Evolutionary conservation across 2,329 filamentous ascomycete species (phyloP).

Genomic region (Lasiodiplodia sp.): DNA sequence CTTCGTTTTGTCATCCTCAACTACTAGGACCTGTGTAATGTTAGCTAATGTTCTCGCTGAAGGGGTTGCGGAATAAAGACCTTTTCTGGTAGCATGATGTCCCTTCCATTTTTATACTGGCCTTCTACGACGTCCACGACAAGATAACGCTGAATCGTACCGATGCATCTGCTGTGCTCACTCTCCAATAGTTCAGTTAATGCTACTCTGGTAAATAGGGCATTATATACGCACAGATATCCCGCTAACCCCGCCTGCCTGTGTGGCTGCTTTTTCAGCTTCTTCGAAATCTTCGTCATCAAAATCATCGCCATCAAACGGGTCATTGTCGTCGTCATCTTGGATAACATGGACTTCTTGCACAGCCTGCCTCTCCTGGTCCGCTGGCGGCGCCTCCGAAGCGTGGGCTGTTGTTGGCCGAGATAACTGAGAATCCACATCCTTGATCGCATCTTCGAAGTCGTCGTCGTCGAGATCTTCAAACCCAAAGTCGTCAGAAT

Average conservation of each 20-base stretch:
- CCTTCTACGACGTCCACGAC: slow-evolving; percentile 76
- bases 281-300: slow-evolving; percentile 76
- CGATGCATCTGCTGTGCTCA: slow-evolving; percentile 64
- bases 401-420: slow-evolving; percentile 43
- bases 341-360: slow-evolving; percentile 37
- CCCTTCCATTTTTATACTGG: slow-evolving; percentile 70
- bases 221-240: slow-evolving; percentile 31
- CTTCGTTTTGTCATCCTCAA: slow-evolving; percentile 78
- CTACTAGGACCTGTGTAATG: slow-evolving; percentile 73
- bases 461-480: slow-evolving; percentile 57
- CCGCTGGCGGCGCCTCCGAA: slow-evolving; percentile 25
- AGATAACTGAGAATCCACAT: slow-evolving; percentile 62
- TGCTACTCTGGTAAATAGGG: slow-evolving; percentile 29
- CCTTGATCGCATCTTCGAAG: slow-evolving; percentile 65
- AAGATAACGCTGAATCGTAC: slow-evolving; percentile 85
- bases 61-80: slow-evolving; percentile 52
- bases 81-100: slow-evolving; percentile 72
- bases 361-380: neutral
- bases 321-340: slow-evolving; percentile 75
- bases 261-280: slow-evolving; percentile 75
- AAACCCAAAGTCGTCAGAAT: slow-evolving; percentile 41
- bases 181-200: slow-evolving; percentile 72
- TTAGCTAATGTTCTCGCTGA: slow-evolving; percentile 35
- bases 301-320: slow-evolving; percentile 72
- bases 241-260: slow-evolving; percentile 62